A percentile compares a stretch with the other conserved stretches of the same genome.
Conservation (phyloP, 495 filamentous ascomycete genomes). For the Aspergillus nanangensis region DNA sequence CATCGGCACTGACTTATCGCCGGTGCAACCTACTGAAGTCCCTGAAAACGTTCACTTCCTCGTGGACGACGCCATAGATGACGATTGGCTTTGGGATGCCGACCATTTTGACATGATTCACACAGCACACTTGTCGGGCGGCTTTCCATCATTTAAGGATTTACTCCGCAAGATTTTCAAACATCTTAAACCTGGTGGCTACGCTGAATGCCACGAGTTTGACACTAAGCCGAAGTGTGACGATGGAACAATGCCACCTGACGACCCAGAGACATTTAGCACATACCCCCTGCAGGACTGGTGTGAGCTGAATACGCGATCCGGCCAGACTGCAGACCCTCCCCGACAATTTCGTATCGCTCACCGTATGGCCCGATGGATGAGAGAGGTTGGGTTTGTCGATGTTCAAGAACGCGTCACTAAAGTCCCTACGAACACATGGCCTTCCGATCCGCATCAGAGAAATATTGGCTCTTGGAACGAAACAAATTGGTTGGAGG, state of each 20-base stretch:
- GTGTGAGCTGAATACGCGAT: constrained; percentile 43
- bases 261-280: constrained; percentile 37
- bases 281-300: constrained; percentile 46
- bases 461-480: constrained; percentile 44
- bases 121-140: constrained; percentile 38
- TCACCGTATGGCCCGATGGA: constrained; percentile 48
- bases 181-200: constrained; percentile 60
- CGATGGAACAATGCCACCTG: constrained; percentile 53
- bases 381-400: constrained; percentile 58
- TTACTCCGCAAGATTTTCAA: constrained; percentile 38
- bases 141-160: constrained; percentile 35
- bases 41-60: constrained; percentile 58
- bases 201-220: constrained; percentile 60
- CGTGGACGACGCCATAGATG: constrained; percentile 48
- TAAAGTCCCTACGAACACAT: constrained; percentile 56
- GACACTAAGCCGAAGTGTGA: constrained; percentile 55
- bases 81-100: constrained; percentile 44
- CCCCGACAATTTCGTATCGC: constrained; percentile 49
- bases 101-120: constrained; percentile 47
- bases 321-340: constrained; percentile 43
- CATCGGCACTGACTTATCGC: constrained; percentile 59
- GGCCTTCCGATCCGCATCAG: constrained; percentile 52
- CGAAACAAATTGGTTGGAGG: constrained; percentile 38
- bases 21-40: constrained; percentile 56
- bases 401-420: constrained; percentile 53